Evolutionary conservation across 2,329 filamentous ascomycete genomes (phyloP), one percentile per base, ranked within the genome.

Genomic region (Paecilomyces formosus): DNA sequence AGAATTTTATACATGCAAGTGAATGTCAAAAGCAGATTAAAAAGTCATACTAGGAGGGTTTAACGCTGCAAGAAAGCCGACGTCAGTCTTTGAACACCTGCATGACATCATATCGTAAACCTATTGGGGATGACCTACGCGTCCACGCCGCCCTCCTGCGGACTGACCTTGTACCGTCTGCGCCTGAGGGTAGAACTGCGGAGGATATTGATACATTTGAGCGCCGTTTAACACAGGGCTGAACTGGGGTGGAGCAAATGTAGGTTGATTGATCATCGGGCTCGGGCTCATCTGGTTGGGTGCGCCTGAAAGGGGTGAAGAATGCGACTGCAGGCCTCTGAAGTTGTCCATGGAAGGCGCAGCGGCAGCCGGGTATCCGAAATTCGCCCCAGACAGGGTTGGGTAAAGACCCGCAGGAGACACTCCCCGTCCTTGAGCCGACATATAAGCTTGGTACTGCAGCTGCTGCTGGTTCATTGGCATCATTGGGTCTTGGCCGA

Each of bases 371-470:
- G 74, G 65, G 61, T 78, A 80, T 53, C 75, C 75, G 53, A 78
- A 78, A 33, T 71, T 74, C 55, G 74, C 70, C 26, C 72, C 68
- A 11, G 78, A 74, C 68, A 82, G 74, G 55, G 70, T 71, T 2
- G 74, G 73, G 60, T 81, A 81, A 57, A 79, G 76, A 49, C 75
- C 77, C 54, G 66, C 73, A 60, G 76, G 69, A 12, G 75, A 72
- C 39, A 76, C 69, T 4, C 76, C 74, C 22, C 76, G 75, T 8
- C 71, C 66, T 64, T 80, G 74, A 59, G 79, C 66, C 52, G 80
- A 79, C 24, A 83, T 70, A 65, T 83, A 79, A 33, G 76, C 76
- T 66, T 85, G 84, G 64, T 85, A 86, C 65, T 85, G 84, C 30
- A 83, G 67, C 64, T 83, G 79, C 58, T 82, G 79, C 53, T 77